These are phyloP conservation scores for Xylaria hypoxylon DNA, from an alignment of 2,329 filamentous ascomycete species.

Conservation along the genomic window DNA sequence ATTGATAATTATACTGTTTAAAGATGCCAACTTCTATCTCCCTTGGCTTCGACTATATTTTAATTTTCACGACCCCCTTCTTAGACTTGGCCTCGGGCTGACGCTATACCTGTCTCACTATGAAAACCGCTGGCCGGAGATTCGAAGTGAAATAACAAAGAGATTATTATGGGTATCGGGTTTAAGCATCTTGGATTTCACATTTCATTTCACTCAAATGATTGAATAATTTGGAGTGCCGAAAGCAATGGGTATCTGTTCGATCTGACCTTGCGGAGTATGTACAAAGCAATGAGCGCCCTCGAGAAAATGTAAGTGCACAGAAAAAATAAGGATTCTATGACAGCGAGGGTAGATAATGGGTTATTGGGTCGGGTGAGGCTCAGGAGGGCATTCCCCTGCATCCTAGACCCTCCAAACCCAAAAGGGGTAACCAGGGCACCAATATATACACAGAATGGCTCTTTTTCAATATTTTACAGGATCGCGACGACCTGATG, in stretches of 20 bases:
- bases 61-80: too few relatives aligned
- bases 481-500: neutral
- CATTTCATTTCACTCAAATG: neutral
- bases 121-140: too few relatives aligned
- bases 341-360: conserved; percentile 14
- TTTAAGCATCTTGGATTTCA: neutral
- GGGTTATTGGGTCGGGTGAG: conserved; percentile 3
- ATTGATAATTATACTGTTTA: too few relatives aligned
- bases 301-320: conserved; percentile 10
- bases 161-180: too few relatives aligned
- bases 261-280: conserved; percentile 19
- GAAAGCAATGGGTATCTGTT: conserved; percentile 19
- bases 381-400: neutral
- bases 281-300: conserved; percentile 27
- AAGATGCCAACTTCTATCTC: too few relatives aligned
- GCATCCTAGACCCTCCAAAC: conserved; percentile 2
- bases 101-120: too few relatives aligned
- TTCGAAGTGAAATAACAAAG: too few relatives aligned
- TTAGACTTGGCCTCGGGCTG: too few relatives aligned
- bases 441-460: conserved; percentile 34
- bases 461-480: conserved; percentile 22
- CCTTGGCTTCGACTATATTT: too few relatives aligned
- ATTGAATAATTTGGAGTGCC: neutral
- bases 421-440: conserved; percentile 17
- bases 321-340: conserved; percentile 15